phyloP scores from a whole-genome alignment of 1,284 basidiomycete species.

The Malassezia cuniculi region DNA sequence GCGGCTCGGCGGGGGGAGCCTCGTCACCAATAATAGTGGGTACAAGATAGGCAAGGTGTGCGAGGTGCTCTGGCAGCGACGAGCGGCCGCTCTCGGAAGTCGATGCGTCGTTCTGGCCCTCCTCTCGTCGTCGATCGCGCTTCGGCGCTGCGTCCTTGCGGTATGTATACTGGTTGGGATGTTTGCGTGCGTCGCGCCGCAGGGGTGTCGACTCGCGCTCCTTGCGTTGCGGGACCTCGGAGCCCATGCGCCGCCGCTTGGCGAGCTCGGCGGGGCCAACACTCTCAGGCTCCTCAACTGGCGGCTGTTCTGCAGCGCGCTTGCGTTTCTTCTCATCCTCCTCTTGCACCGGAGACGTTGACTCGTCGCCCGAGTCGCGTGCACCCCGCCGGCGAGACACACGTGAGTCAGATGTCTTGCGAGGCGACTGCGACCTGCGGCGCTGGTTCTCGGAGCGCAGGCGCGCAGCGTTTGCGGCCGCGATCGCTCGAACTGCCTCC shows the following conservation, averaged over 20 bases:
- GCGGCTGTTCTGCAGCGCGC: conserved; percentile 58
- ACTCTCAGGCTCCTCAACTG: conserved; percentile 52
- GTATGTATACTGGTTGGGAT: conserved; percentile 55
- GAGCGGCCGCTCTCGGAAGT: conserved; percentile 1
- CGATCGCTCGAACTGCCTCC: conserved; percentile 34
- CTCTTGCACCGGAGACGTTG: conserved; percentile 2
- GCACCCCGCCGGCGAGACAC: too few species aligned
- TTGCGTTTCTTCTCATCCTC: neutral
- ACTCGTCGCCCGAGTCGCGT: conserved; percentile 5
- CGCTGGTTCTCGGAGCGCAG: conserved; percentile 16
- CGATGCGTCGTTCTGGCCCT: conserved; percentile 3
- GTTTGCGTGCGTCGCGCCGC: conserved; percentile 22
- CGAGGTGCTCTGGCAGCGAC: conserved; percentile 85
- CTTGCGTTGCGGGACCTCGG: conserved; percentile 12
- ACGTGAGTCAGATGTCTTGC: too few species aligned
- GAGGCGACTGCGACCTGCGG: conserved; percentile 7
- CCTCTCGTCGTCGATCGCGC: conserved; percentile 12
- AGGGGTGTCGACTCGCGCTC: conserved; percentile 4
- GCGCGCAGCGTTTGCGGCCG: conserved; percentile 34
- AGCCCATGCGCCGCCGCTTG: conserved; percentile 28
- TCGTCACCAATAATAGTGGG: conserved; percentile 53
- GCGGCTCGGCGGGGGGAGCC: neutral
- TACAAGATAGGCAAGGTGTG: conserved; percentile 70
- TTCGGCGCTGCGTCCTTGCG: conserved; percentile 39
- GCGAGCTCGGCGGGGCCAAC: conserved; percentile 15